Base-by-base conservation (phyloP, 2,329 filamentous ascomycete genomes). In the Stemphylium beticola region DNA sequence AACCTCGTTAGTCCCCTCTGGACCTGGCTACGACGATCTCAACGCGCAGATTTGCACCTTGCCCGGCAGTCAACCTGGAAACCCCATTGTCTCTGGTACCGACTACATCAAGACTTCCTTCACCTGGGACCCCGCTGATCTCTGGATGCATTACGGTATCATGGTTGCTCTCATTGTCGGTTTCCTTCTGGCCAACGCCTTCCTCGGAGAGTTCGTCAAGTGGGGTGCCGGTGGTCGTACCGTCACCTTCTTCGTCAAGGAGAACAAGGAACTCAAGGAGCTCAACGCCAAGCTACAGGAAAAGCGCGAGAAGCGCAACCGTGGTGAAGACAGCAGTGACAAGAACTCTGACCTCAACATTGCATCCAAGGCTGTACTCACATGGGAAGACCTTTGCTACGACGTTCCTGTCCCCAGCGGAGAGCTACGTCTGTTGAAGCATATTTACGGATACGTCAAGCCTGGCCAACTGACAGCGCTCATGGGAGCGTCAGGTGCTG, bases 11-110 rank as follows among this genome's bases (percentile, higher is more conserved):
- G 81, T 96, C 17, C 92, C 92, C 0, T 83, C 80, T 3, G 92
- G 91, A 0, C 80, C 84, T 1, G 84, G 82, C 1, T 96, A 96
- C 65, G 79, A 77, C 54, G 82, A 93, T 56, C 86, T 92, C 66
- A 79, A 84, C 36, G 80, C 93, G 66, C 91, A 95, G 75, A 88
- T 91, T 1, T 96, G 92, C 77, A 95, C 91, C 0, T 82, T 96
- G 3, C 76, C 88, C 0, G 92, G 92, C 1, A 90, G 89, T 7
- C 79, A 77, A 0, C 79, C 88, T 0, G 91, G 92, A 1, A 87
- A 83, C 0, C 74, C 80, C 1, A 69, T 80, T 9, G 85, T 96
- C 0, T 81, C 82, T 0, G 92, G 92, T 3, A 77, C 78, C 0
- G 83, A 81, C 12, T 96, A 96, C 70, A 84, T 96, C 56, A 79